phyloP scores from a whole-genome alignment of 257 asterid species.

The Solanum rostratum region DNA sequence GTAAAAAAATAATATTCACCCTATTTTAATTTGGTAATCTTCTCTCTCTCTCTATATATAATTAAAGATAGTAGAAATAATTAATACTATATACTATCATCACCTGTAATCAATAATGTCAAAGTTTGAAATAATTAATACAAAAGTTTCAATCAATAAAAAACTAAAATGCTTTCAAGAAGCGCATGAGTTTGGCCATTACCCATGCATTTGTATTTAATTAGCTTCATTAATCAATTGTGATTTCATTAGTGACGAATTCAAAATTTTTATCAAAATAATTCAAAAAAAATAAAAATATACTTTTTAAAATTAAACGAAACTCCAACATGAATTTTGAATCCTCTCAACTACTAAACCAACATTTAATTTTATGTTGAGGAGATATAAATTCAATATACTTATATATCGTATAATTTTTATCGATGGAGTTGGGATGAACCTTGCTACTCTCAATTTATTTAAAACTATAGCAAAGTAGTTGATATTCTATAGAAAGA shows the following conservation, averaged over 20 bases:
- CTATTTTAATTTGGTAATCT: too few relatives aligned
- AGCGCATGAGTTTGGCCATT: background rate
- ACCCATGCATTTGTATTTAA: background rate
- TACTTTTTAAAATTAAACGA: too few relatives aligned
- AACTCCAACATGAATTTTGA: too few relatives aligned
- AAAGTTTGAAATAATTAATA: background rate
- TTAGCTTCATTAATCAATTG: background rate
- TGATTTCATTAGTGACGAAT: background rate
- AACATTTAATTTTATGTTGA: too few relatives aligned
- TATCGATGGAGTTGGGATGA: too few relatives aligned
- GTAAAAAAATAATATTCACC: too few relatives aligned
- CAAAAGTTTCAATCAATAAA: background rate
- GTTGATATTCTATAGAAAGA: background rate
- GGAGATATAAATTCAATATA: too few relatives aligned
- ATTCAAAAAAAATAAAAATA: too few relatives aligned
- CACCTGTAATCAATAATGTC: background rate
- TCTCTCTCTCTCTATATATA: too few relatives aligned
- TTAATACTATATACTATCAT: background rate
- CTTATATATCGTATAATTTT: too few relatives aligned
- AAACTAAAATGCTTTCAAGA: background rate
- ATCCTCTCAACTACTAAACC: too few relatives aligned
- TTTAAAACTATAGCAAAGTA: background rate
- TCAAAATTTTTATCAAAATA: too few relatives aligned
- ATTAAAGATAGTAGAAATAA: background rate
- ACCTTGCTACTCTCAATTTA: background rate